Conservation (phyloP, 331 rosid species). For the Pyrus hybrid region DNA sequence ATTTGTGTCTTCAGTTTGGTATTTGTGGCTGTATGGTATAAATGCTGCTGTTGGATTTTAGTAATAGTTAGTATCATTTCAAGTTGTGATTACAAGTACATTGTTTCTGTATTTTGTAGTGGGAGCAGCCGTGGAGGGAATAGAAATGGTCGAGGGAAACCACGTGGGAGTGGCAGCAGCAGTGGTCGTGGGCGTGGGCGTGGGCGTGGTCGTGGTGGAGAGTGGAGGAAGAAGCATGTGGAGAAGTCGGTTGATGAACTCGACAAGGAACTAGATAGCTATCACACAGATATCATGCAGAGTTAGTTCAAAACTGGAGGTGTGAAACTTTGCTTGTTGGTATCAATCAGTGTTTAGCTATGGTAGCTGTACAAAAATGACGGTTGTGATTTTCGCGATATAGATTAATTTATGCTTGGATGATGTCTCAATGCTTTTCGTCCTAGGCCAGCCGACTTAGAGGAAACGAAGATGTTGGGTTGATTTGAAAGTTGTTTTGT, state of each 20-base stretch:
- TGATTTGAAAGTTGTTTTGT: neutral
- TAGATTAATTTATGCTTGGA: neutral
- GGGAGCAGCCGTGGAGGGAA: conserved; percentile 39
- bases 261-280: conserved; percentile 69
- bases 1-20: neutral
- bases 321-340: neutral
- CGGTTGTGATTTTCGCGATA: neutral
- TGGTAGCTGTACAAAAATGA: conserved; percentile 48
- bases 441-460: neutral
- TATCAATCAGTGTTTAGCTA: conserved; percentile 1
- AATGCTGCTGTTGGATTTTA: neutral
- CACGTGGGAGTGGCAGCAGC: conserved; percentile 15
- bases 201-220: conserved; percentile 23
- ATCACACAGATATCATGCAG: conserved; percentile 69
- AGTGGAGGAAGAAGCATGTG: conserved; percentile 48
- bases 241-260: conserved; percentile 84
- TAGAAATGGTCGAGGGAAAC: conserved; percentile 24
- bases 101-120: conserved; percentile 17
- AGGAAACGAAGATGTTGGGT: neutral
- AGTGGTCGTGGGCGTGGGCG: neutral
- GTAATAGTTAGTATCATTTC: neutral
- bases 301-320: conserved; percentile 16
- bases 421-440: conserved; percentile 2
- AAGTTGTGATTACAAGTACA: neutral
- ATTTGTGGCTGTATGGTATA: neutral